Base-by-base conservation (phyloP, 2,329 filamentous ascomycete genomes). In the Microcera coccophila region DNA sequence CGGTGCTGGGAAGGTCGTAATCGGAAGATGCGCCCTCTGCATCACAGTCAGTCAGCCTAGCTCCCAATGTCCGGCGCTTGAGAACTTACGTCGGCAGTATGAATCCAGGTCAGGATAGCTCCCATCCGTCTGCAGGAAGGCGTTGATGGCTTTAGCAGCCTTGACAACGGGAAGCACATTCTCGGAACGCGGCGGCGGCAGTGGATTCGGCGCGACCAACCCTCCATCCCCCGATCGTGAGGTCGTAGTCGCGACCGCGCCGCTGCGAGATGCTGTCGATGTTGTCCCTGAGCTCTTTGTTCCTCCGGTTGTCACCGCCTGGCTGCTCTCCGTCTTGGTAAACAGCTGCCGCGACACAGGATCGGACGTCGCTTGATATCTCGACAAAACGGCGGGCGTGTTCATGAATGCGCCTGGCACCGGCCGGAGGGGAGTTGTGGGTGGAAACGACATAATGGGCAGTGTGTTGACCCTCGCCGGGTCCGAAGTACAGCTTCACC, bases 21-120 rank as follows among this genome's bases (percentile, higher is more conserved):
- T 95, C 90, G 58, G 87, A 91, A 4, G 90, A 95, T 52, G 86
- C 83, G 51, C 93, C 90, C 71, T 90, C 88, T 94, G 55, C 42
- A 50, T 4, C 5, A 17, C 7, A 15, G 29, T 28, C 24, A 28
- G 29, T 32, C 11, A 32, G 15, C n/a, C 9, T 22, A 26, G 26
- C 14, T n/a, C 16, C 4, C 4, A 4, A 4, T 32, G 14, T 17
- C 20, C 17, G 15, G 9, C 18, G 14, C 8, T 15, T 15, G 49
- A 20, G 19, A 40, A 78, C 87, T 75, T 74, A 93, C 90, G 88
- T 68, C 84, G 81, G 58, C 94, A 82, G 69, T 95, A 95, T 44
- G 81, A 85, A 64, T 97, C 91, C 15, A 98, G 72, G 51, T 95
- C 88, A 5, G 90, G 90, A 61, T 89, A 98, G 60, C 81, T 81